Base-by-base conservation (phyloP, 73 alveolate genomes). In the Breviolum minutum region DNA sequence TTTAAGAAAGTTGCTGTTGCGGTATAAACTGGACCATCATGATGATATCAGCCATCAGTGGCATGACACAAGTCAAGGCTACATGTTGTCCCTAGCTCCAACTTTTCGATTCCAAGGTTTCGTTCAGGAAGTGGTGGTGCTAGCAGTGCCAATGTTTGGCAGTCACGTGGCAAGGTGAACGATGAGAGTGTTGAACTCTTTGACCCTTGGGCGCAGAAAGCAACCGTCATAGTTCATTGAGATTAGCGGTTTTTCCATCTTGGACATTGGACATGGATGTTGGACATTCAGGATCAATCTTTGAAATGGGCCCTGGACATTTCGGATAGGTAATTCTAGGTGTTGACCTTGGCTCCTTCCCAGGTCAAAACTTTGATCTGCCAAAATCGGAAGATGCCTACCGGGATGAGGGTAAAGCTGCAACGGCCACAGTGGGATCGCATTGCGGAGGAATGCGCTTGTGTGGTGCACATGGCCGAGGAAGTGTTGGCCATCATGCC, bases 401-500 rank as follows among this genome's bases (percentile, higher is more conserved):
- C 40, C 27, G 11, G 40, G 19, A 26, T 82, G 54, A 69, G 71
- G 62, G 54, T 48, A 71, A 82, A 82, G 70, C 27, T 40, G 30
- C 73, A 82, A 29, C 32, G 54, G 30, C 32, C 32, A 71, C 48
- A 82, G 30, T 48, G 19, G 91, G 91, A 82, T 10, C 7, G n/a
- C 73, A 1, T 82, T 13, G 14, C 91, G 14, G 91, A 82, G 70
- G 91, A 82, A 19, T 69, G 73, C 13, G 91, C 91, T 13, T 82
- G 32, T 29, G 91, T 82, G 27, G 91, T 82, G 26, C 73, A 69
- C 12, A 71, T 82, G 29, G 54, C 14, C 29, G 91, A n/a, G 6
- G 91, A 82, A 19, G 91, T 82, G 54, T 71, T 48, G 68, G 29
- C 32, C 11, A 40, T 40, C 73, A 30, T 82, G 91, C 91, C 91